These are phyloP conservation scores for Stemphylium lycopersici DNA, from an alignment of 2,329 filamentous ascomycete genomes.

Conservation along the genomic window DNA sequence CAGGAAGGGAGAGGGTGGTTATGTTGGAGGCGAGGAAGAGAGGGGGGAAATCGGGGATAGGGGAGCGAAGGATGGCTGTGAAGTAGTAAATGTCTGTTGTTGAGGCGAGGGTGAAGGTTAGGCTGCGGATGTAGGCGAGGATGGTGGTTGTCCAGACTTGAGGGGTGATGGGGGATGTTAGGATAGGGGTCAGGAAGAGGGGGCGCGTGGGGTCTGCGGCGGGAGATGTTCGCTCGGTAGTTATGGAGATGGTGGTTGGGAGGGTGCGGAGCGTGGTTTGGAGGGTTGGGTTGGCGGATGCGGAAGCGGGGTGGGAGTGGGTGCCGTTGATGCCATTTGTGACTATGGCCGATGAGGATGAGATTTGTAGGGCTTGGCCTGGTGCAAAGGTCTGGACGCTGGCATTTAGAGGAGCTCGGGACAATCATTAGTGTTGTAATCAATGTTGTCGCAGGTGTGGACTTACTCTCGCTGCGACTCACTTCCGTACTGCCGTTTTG, in stretches of 20 bases:
- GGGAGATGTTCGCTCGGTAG: neutral
- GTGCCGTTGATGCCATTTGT: no score
- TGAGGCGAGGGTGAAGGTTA: conserved; percentile 21
- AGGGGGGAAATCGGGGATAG: conserved; percentile 10
- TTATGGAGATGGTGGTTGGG: neutral
- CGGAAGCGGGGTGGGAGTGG: no score
- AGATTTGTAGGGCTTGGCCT: no score
- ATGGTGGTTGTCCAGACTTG: neutral
- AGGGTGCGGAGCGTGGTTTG: no score
- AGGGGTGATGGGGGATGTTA: neutral
- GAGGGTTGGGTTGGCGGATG: no score
- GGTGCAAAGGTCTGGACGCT: no score
- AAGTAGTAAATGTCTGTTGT: conserved; percentile 19
- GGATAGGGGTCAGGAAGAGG: neutral
- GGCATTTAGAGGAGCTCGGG: no score
- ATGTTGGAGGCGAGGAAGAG: conserved; percentile 11
- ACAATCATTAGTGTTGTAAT: no score
- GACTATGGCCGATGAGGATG: no score
- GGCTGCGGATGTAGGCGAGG: conserved; percentile 15
- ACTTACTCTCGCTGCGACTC: no score
- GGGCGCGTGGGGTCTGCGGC: neutral
- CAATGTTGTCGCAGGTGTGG: no score
- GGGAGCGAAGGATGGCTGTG: conserved; percentile 10
- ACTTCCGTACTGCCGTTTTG: no score
- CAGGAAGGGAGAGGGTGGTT: conserved; percentile 52